These are phyloP conservation scores for Lipomyces spencermartinsiae DNA, from an alignment of 805 yeast species.

Conservation along the genomic window DNA sequence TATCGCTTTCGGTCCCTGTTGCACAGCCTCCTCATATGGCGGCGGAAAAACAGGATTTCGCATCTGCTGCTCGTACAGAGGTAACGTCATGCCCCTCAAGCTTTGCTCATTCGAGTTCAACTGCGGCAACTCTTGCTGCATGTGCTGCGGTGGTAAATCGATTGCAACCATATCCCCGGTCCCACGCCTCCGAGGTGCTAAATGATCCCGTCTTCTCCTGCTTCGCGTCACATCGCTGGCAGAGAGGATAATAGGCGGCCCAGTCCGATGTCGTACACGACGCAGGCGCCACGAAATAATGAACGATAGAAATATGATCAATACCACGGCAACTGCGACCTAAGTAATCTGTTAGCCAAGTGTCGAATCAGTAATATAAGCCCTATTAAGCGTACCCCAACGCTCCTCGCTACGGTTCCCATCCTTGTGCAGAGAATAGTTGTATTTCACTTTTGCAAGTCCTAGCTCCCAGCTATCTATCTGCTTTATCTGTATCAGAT, in stretches of 20 bases:
- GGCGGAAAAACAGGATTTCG: neutral
- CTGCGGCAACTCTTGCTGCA: neutral
- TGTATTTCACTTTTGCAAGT: neutral
- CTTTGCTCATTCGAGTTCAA: neutral
- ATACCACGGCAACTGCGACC: neutral
- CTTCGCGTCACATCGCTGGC: neutral
- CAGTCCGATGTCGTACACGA: neutral
- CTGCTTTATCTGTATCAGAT: neutral
- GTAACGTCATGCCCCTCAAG: neutral
- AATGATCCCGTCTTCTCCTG: neutral
- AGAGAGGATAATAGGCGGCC: neutral
- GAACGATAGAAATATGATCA: neutral
- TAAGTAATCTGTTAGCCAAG: neutral
- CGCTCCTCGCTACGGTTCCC: neutral
- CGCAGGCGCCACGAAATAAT: neutral
- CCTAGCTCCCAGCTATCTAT: neutral
- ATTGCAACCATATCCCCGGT: neutral
- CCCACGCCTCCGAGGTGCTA: neutral
- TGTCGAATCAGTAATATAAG: neutral
- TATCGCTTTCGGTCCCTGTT: neutral
- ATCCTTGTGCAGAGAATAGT: neutral
- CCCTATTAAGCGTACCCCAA: neutral
- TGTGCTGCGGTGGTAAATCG: neutral
- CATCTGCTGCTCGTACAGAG: neutral
- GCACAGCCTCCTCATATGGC: conserved; percentile 1